Evolutionary conservation across 2,329 filamentous ascomycete genomes (phyloP).

Genomic region (Calcarisporium arbuscula): DNA sequence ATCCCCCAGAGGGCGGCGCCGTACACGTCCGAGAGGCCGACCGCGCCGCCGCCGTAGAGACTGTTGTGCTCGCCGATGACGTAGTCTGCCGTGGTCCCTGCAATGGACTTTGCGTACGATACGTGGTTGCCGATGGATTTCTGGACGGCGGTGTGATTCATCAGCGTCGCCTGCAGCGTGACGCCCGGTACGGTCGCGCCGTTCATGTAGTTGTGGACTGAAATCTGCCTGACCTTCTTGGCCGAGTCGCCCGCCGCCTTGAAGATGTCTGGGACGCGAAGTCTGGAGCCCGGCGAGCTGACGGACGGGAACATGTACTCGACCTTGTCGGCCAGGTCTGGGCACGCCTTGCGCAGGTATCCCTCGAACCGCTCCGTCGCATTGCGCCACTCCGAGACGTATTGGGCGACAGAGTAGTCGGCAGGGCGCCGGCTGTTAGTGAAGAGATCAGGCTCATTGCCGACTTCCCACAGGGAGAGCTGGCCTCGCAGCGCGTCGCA

Average conservation of each 20-base stretch:
- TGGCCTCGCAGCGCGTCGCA: constrained; percentile 17
- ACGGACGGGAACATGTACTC: constrained; percentile 14
- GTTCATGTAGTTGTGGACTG: constrained; percentile 23
- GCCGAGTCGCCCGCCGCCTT: constrained; percentile 19
- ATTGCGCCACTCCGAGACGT: constrained; percentile 15
- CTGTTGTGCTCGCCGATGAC: constrained; percentile 44
- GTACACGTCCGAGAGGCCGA: constrained; percentile 38
- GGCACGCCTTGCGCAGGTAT: constrained; percentile 10
- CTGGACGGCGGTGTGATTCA: constrained; percentile 29
- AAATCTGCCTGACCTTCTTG: constrained; percentile 14
- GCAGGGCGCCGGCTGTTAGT: constrained; percentile 11
- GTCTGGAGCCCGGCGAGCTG: constrained; percentile 11
- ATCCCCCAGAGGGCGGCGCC: constrained; percentile 43
- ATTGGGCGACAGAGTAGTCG: constrained; percentile 11
- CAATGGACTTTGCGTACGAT: constrained; percentile 14
- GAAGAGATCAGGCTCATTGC: constrained; percentile 19
- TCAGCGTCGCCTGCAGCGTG: constrained; percentile 29
- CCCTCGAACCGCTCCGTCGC: constrained; percentile 11
- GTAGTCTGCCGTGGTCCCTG: constrained; percentile 25
- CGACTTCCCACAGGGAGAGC: constrained; percentile 15
- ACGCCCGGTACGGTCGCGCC: constrained; percentile 28
- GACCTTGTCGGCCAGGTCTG: constrained; percentile 9
- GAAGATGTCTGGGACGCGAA: constrained; percentile 18
- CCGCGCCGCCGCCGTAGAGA: constrained; percentile 28
- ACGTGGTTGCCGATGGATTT: constrained; percentile 22